Base-by-base conservation (phyloP, 2,329 filamentous ascomycete genomes). In the Pseudogymnoascus sp. region DNA sequence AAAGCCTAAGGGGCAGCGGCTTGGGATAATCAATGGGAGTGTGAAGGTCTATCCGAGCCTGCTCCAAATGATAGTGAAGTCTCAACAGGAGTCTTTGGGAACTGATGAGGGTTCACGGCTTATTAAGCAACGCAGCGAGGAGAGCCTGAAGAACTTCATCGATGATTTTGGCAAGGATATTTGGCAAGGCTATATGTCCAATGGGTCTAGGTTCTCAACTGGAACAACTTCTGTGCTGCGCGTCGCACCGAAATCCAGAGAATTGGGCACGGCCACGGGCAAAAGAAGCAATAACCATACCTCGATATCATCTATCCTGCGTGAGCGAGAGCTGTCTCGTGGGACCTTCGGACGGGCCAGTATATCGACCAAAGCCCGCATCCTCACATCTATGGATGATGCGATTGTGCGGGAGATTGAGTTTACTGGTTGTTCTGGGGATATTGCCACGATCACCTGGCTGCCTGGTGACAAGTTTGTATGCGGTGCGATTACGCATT, bases 401-500 rank as follows among this genome's bases (percentile, higher is more conserved):
- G 74, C 73, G 1, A 66, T 88, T 3, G 75, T 78, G 55, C 73
- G 80, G 7, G 75, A 79, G 28, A 75, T 79, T 2, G 80, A 86
- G 67, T 88, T 83, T 77, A 83, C 80, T 1, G 81, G 83, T 66
- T 86, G 83, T 61, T 84, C 85, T 31, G 85, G 85, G 3, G 85
- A 88, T 67, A 81, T 88, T 45, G 76, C 79, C 21, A 82, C 84
- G 2, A 76, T 86, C 59, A 78, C 77, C 16, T 88, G 85, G 85
- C 75, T 83, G 0, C 81, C 81, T 0, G 69, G 80, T 18, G 70
- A 77, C n/a, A 62, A 67, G 5, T 83, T 87, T 60, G 69, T 88
- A n/a, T 86, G 83, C 65, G 85, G 85, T 35, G 84, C 85, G 0
- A 85, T 83, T 0, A 81, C 82, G 0, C 85, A 88, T 71, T 87